Conservation (phyloP, 73 alveolate genomes). For the Paramecium primaurelia region DNA sequence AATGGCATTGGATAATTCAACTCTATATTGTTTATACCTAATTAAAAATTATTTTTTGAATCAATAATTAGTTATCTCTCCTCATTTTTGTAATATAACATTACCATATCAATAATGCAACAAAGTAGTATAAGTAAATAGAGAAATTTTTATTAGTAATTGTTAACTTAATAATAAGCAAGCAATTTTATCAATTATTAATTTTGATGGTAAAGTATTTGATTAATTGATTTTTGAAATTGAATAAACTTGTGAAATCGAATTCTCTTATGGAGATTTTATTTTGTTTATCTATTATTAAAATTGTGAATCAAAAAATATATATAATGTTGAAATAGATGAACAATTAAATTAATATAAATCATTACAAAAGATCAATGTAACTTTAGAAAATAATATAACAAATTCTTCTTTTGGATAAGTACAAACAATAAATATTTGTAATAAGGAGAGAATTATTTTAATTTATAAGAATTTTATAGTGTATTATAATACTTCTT, state of each 20-base stretch:
- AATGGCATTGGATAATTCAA: neutral
- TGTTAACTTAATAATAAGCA: neutral
- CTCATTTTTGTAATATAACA: neutral
- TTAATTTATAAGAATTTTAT: neutral
- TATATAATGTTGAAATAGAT: neutral
- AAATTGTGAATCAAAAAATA: neutral
- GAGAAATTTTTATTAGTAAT: neutral
- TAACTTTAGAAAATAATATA: neutral
- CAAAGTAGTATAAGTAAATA: neutral
- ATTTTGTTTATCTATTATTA: neutral
- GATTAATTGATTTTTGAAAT: neutral
- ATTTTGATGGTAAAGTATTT: neutral
- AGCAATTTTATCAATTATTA: neutral
- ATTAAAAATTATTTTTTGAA: neutral
- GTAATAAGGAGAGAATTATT: neutral
- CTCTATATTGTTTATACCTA: neutral
- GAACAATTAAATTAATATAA: neutral
- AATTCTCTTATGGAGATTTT: neutral
- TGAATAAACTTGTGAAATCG: neutral
- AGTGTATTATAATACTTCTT: neutral
- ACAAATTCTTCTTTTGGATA: neutral
- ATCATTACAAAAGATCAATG: neutral
- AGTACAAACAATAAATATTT: neutral
- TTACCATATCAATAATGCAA: neutral
- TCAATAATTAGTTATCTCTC: neutral